Percentiles rank a stretch among this genome's conserved stretches.
Conservation (phyloP, 257 asterid genomes). For the Gentiana macrophylla region DNA sequence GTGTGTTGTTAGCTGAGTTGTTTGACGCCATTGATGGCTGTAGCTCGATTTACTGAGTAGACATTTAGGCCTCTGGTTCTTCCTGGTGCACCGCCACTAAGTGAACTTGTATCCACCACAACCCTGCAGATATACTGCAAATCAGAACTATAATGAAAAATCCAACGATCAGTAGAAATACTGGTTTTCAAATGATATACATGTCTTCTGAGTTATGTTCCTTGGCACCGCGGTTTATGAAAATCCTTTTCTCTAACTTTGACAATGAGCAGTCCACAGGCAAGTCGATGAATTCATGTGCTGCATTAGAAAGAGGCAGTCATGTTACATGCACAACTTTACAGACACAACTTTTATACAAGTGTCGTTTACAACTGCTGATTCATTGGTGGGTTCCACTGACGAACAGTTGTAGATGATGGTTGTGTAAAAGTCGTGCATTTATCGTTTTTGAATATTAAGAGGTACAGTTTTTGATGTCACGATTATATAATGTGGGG, state of each 20-base stretch:
- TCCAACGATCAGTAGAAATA: neutral
- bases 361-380: too few relatives aligned
- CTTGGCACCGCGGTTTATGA: conserved; percentile 24
- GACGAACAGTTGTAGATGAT: neutral
- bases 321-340: neutral
- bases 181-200: conserved; percentile 26
- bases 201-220: conserved; percentile 24
- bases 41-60: conserved; percentile 11
- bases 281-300: conserved; percentile 25
- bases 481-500: neutral
- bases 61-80: conserved; percentile 68
- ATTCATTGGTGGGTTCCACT: too few relatives aligned
- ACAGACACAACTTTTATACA: too few relatives aligned
- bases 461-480: neutral
- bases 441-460: neutral
- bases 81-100: conserved; percentile 80
- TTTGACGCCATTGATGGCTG: conserved; percentile 14
- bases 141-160: conserved; percentile 7
- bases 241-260: conserved; percentile 45
- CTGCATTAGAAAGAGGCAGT: conserved; percentile 21
- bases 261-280: conserved; percentile 40
- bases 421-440: neutral
- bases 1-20: conserved; percentile 22
- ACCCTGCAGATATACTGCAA: conserved; percentile 30
- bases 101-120: conserved; percentile 48